These are phyloP conservation scores for Leucocoprinus birnbaumii DNA, from an alignment of 768 basidiomycete species.

Conservation along the genomic window DNA sequence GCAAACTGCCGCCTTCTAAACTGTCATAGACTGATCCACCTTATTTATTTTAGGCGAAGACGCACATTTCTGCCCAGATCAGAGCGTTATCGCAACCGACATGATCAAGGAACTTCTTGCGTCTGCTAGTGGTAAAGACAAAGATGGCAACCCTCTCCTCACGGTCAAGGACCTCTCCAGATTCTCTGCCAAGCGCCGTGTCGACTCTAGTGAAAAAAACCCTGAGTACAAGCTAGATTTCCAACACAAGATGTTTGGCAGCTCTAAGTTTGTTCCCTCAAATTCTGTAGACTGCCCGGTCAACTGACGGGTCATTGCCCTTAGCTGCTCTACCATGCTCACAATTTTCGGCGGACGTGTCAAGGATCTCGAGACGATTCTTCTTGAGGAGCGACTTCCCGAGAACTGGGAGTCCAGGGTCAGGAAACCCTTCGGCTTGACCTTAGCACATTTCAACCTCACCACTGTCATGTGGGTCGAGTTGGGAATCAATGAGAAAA, in stretches of 20 bases:
- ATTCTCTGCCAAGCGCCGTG: conserved; percentile 57
- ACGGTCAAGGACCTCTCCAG: conserved; percentile 57
- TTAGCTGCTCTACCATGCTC: conserved; percentile 59
- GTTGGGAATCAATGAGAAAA: conserved; percentile 27
- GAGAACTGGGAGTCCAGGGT: conserved; percentile 61
- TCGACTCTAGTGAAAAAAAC: conserved; percentile 50
- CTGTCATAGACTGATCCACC: too few species aligned
- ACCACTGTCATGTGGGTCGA: conserved; percentile 32
- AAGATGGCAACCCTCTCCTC: conserved; percentile 42
- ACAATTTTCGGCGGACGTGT: conserved; percentile 49
- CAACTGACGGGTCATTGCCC: neutral
- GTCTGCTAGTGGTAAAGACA: conserved; percentile 56
- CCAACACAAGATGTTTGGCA: conserved; percentile 61
- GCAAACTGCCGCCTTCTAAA: too few species aligned
- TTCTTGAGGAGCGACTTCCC: conserved; percentile 63
- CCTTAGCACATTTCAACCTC: conserved; percentile 48
- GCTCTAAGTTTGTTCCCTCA: conserved; percentile 50
- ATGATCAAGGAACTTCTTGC: conserved; percentile 56
- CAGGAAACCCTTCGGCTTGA: conserved; percentile 47
- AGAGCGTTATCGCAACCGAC: conserved; percentile 45
- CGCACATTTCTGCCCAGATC: conserved; percentile 39
- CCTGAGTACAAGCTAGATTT: conserved; percentile 48
- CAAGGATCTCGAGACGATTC: conserved; percentile 42
- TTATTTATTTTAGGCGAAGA: conserved; percentile 56
- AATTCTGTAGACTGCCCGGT: neutral